phyloP scores from a whole-genome alignment of 179 eudicot genomes.

The Beta corolliflora region DNA sequence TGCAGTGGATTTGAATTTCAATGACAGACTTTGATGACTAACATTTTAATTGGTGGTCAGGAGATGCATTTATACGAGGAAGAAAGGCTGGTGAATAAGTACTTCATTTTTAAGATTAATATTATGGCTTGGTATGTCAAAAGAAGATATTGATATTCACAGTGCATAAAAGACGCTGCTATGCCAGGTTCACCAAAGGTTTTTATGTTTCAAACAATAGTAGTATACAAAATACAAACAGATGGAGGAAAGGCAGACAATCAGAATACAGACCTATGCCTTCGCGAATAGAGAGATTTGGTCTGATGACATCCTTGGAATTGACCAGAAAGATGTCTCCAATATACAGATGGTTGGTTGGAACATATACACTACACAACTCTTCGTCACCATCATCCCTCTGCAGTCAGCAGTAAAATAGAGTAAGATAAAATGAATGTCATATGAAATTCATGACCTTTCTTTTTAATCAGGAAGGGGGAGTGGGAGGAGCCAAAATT shows the following conservation, averaged over 20 bases:
- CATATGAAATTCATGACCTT: not conserved
- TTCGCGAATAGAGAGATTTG: conserved; percentile 78
- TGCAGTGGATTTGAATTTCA: not conserved
- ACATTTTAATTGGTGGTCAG: not conserved
- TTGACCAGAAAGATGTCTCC: conserved; percentile 77
- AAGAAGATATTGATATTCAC: not conserved
- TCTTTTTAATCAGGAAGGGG: no score
- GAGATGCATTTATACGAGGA: not conserved
- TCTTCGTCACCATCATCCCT: conserved; percentile 79
- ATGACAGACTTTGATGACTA: not conserved
- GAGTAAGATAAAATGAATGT: conserved; percentile 6
- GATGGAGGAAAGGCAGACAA: not conserved
- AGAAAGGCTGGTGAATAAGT: not conserved
- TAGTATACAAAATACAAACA: not conserved
- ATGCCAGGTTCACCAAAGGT: not conserved
- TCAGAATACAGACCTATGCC: conserved; percentile 63
- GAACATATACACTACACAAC: conserved; percentile 75
- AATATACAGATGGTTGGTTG: conserved; percentile 81
- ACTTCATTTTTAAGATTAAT: no score
- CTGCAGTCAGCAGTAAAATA: conserved; percentile 38
- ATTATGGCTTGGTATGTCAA: not conserved
- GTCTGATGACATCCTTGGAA: conserved; percentile 71
- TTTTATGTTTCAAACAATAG: not conserved
- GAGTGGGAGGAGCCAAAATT: no score
- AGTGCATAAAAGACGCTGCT: not conserved